Base-by-base conservation (phyloP, 2,329 filamentous ascomycete genomes). In the Aureobasidium leucospermi region DNA sequence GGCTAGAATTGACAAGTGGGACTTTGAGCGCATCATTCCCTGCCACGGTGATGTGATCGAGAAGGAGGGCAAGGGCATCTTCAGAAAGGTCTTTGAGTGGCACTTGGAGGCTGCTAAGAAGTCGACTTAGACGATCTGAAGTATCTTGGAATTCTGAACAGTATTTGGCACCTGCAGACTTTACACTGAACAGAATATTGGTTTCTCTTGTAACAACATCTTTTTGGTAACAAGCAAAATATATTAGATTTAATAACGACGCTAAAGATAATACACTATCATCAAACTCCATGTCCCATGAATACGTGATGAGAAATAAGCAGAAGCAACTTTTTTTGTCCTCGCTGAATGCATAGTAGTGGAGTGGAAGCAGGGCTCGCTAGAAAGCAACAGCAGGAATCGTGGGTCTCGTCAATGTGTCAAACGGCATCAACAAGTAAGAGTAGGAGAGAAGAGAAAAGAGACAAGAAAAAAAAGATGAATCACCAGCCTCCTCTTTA, bases 1-100 rank as follows among this genome's bases (percentile, higher is more conserved):
- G 42, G 76, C 74, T 65, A 80, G 81, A 62, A 93, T 97, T 63
- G 78, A 85, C 57, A 71, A 74, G 58, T 99, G 93, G 93, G 87
- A 93, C 61, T 96, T 96, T 70, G 83, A 87, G 64, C 85, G 85
- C 41, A 79, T 97, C 53, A 85, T 99, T 61, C 91, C 93, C 0
- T 97, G 93, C 71, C 94, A 99, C 74, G 94, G 94, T 8, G 94
- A 99, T 75, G 86, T 89, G 15, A 85, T 97, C 65, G 87, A 94
- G 71, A 81, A 71, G 1, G 82, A 79, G 3, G 91, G 82, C 9
- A 96, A 95, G 79, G 81, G 81, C 10, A 78, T 89, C 15, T 96
- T 93, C 65, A 77, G 81, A 67, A 89, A 88, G 72, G 79, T 95
- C 11, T 90, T 96, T 74, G 81, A 82, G 67, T 96, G 92, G 91